Conservation (phyloP, 768 basidiomycete genomes). For the Pleurotus ostreatus region DNA sequence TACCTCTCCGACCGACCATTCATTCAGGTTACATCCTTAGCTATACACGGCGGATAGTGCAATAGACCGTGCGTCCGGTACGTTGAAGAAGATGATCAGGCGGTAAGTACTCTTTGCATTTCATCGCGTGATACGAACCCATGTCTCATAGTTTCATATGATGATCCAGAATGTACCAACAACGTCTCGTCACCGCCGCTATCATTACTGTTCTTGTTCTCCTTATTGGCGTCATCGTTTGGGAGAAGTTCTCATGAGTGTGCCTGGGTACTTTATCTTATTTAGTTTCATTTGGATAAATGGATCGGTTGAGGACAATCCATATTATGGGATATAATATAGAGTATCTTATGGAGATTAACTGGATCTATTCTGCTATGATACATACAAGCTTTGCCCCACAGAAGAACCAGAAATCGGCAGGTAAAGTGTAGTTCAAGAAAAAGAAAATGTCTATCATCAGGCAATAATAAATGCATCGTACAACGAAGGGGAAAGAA, state of each 20-base stretch:
- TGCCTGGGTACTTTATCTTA: constrained; percentile 23
- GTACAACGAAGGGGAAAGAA: constrained; percentile 16
- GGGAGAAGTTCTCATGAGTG: constrained; percentile 71
- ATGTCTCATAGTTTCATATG: constrained; percentile 30
- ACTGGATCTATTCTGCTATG: constrained; percentile 7
- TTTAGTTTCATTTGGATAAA: constrained; percentile 11
- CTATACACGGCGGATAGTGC: constrained; percentile 82
- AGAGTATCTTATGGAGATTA: constrained; percentile 4
- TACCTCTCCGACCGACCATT: background rate
- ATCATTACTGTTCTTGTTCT: constrained; percentile 85
- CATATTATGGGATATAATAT: constrained; percentile 1
- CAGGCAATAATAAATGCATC: constrained; percentile 10
- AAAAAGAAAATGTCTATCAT: constrained; percentile 3
- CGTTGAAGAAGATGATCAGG: constrained; percentile 92
- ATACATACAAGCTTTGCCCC: constrained; percentile 8
- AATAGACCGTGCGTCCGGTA: constrained; percentile 88
- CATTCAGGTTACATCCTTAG: constrained; percentile 31
- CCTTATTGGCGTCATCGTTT: constrained; percentile 77
- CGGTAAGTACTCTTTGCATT: constrained; percentile 52
- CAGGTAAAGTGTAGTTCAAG: background rate
- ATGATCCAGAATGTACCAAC: constrained; percentile 88
- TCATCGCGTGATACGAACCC: constrained; percentile 12
- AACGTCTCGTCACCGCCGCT: constrained; percentile 80
- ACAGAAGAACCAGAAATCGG: constrained; percentile 5
- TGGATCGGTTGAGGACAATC: constrained; percentile 12